Base-by-base conservation (phyloP, 2,329 filamentous ascomycete genomes). In the Didymella sp. region DNA sequence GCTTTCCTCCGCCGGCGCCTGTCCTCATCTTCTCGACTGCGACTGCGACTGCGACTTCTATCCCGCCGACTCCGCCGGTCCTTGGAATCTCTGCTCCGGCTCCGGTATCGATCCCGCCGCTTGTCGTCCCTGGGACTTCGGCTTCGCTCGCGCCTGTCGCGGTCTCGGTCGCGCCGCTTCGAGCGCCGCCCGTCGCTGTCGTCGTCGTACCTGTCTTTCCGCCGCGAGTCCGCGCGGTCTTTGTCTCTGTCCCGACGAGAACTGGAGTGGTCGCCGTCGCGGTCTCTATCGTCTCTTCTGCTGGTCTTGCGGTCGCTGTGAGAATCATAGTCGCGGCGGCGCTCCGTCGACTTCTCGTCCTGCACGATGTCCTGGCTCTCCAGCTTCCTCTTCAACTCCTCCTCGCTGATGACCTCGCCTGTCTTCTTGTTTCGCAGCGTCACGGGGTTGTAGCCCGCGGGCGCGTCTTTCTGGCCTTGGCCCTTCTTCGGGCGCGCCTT, bases 331-430 rank as follows among this genome's bases (percentile, higher is more conserved):
- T 66, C 63, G 24, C 59, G 42, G 12, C 43, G 19, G 19, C 65
- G 33, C 35, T 19, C 33, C 33, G n/a, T 19, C n/a, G 7, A 3
- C 33, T 19, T 76, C 58, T 79, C 74, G 37, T 77, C 78, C 17
- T 72, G 66, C 42, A 79, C 72, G 43, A 78, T 70, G 48, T 81
- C 81, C 55, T 81, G 76, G 38, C 80, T 77, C 66, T 84, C 82
- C 44, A 82, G 74, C 61, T 80, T 75, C 55, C 74, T 74, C 63
- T 84, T 80, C 15, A 87, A 73, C 66, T 88, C 86, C 53, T 87
- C 84, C 71, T 88, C 85, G 0, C 84, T 87, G 33, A 87, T 79
- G 48, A 81, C 77, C 75, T 88, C 84, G 12, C 87, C 87, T 0
- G 87, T 89, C 59, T 79, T 79, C 66, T 84, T 86, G 69, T 87